Conservation (phyloP, 257 asterid genomes). For the Anisodus tanguticus region DNA sequence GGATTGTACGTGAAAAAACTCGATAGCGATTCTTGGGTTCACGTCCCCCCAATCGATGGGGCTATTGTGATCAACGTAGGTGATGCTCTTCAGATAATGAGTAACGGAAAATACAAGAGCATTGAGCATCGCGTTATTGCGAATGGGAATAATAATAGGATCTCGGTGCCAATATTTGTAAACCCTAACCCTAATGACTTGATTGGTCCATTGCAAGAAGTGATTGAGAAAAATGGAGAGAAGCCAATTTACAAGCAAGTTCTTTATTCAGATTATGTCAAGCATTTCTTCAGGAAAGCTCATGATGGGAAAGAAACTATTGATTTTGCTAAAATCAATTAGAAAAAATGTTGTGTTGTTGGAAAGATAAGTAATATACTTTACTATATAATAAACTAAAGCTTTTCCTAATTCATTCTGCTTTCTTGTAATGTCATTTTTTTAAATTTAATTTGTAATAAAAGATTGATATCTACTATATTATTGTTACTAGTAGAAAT, state of each 20-base stretch:
- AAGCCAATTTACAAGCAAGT: not conserved
- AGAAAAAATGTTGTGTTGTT: not conserved
- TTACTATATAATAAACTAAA: not conserved
- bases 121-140: constrained; percentile 43
- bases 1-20: constrained; percentile 41
- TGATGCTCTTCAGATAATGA: constrained; percentile 41
- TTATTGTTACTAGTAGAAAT: too few species aligned
- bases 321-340: not conserved
- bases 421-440: not conserved
- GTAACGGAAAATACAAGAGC: constrained; percentile 44
- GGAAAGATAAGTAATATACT: not conserved
- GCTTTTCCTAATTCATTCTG: not conserved
- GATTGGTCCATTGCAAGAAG: constrained; percentile 35
- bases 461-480: not conserved
- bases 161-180: constrained; percentile 43
- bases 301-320: not conserved
- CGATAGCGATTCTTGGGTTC: constrained; percentile 33
- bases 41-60: constrained; percentile 39
- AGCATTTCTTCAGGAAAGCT: not conserved
- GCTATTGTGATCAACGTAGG: constrained; percentile 46
- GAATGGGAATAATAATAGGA: constrained; percentile 33
- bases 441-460: not conserved
- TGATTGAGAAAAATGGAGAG: not conserved
- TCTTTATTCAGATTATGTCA: not conserved
- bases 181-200: constrained; percentile 38